Evolutionary conservation across 2,329 filamentous ascomycete genomes (phyloP).

Genomic region (Fusarium sambucinum): DNA sequence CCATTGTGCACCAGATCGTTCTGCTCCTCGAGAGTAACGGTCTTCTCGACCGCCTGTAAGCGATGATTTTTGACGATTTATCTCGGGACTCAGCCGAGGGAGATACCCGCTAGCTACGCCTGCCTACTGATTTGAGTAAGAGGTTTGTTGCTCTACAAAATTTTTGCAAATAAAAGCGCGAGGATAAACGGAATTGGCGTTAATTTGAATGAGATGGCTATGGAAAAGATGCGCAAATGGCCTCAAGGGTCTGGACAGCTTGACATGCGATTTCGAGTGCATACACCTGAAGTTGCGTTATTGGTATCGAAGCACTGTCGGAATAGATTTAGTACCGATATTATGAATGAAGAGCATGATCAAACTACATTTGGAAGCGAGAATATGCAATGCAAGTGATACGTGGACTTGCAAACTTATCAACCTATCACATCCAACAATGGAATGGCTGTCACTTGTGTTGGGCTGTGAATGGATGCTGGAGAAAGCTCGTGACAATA

Average conservation of each 20-base stretch:
- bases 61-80: constrained; percentile 21
- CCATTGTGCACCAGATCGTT: constrained; percentile 96
- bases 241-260: no score
- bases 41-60: constrained; percentile 78
- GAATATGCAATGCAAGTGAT: constrained; percentile 35
- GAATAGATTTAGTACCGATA: constrained; percentile 38
- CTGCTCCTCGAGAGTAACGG: constrained; percentile 91
- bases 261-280: no score
- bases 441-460: constrained; percentile 30
- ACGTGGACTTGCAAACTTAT: constrained; percentile 17
- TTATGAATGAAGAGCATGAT: constrained; percentile 34
- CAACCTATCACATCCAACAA: constrained; percentile 26
- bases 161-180: constrained; percentile 35
- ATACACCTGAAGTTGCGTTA: no score
- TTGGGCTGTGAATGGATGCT: constrained; percentile 31
- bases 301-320: constrained; percentile 29
- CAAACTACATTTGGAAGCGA: constrained; percentile 31
- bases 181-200: constrained; percentile 39
- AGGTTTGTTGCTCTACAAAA: constrained; percentile 31
- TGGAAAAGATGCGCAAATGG: constrained; percentile 26
- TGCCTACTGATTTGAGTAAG: constrained; percentile 16
- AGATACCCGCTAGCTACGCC: constrained; percentile 38
- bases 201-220: constrained; percentile 36
- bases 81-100: constrained; percentile 26
- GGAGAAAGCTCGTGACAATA: constrained; percentile 26